These are phyloP conservation scores for Epichloe amarillans DNA, from an alignment of 2,329 filamentous ascomycete species.

Conservation along the genomic window DNA sequence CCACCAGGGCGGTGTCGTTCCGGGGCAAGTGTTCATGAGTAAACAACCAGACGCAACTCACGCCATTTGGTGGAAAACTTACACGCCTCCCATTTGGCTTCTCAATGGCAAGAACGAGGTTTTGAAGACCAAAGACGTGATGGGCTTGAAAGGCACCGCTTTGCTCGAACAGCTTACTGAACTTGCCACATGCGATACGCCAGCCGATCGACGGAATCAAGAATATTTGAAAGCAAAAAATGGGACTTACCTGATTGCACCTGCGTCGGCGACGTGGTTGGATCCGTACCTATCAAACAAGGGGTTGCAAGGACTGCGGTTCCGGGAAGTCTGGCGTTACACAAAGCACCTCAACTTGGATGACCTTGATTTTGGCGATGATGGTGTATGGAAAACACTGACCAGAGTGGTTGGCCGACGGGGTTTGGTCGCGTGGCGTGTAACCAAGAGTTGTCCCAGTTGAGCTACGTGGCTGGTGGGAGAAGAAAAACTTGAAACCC, in stretches of 20 bases:
- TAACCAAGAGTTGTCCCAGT: conserved; percentile 44
- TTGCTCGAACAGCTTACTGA: conserved; percentile 46
- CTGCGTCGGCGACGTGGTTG: conserved; percentile 56
- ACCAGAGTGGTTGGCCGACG: conserved; percentile 51
- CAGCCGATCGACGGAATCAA: conserved; percentile 38
- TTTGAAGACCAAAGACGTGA: conserved; percentile 58
- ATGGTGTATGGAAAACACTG: conserved; percentile 61
- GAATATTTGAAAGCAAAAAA: conserved; percentile 48
- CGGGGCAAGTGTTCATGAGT: conserved; percentile 62
- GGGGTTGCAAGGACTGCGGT: conserved; percentile 43
- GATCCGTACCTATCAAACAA: conserved; percentile 49
- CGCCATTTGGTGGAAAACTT: conserved; percentile 77
- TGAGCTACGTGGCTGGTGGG: not conserved
- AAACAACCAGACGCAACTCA: conserved; percentile 54
- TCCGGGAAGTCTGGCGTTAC: conserved; percentile 59
- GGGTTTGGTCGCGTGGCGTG: conserved; percentile 48
- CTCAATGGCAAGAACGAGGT: conserved; percentile 63
- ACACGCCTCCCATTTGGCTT: conserved; percentile 69
- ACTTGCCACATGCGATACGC: conserved; percentile 49
- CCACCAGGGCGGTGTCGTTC: conserved; percentile 68
- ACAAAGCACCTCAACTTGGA: conserved; percentile 60
- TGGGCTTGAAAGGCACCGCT: conserved; percentile 51
- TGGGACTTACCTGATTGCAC: conserved; percentile 59
- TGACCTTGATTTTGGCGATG: conserved; percentile 66
- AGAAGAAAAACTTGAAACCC: not conserved